phyloP scores from a whole-genome alignment of 1,284 basidiomycete species.

The Puccinia triticina region DNA sequence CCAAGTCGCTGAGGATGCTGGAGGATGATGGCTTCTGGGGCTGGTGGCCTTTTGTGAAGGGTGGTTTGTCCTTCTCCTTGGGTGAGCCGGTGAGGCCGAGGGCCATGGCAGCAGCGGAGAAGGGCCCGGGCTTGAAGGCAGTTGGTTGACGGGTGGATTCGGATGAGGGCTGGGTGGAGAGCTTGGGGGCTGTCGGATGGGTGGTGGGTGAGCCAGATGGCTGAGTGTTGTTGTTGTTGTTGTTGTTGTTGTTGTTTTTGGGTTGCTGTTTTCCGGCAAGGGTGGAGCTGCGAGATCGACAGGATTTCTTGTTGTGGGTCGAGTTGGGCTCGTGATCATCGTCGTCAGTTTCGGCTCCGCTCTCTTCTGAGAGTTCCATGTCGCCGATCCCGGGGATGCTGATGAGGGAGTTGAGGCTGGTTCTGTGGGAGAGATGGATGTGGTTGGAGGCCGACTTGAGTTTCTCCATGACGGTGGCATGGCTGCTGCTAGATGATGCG shows the following conservation, averaged over 20 bases:
- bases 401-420: constrained; percentile 36
- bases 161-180: constrained; percentile 9
- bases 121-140: constrained; percentile 47
- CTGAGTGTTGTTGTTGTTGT: not conserved
- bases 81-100: constrained; percentile 34
- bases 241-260: not conserved
- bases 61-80: not conserved
- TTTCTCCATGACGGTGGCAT: constrained; percentile 32
- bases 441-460: constrained; percentile 35
- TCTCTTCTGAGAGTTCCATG: constrained; percentile 77
- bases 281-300: constrained; percentile 58
- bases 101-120: constrained; percentile 50
- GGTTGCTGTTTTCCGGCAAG: constrained; percentile 21
- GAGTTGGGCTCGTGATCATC: constrained; percentile 59
- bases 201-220: constrained; percentile 34
- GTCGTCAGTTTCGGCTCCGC: constrained; percentile 69
- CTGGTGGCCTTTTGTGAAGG: constrained; percentile 27
- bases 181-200: constrained; percentile 8
- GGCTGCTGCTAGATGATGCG: not conserved
- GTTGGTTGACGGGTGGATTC: not conserved
- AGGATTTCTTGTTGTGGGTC: not conserved
- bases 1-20: constrained; percentile 40
- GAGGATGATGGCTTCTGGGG: constrained; percentile 32
- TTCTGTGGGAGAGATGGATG: not conserved
- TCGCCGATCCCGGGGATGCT: constrained; percentile 68